Conservation (phyloP, 306 rosid genomes). For the Abrus precatorius region DNA sequence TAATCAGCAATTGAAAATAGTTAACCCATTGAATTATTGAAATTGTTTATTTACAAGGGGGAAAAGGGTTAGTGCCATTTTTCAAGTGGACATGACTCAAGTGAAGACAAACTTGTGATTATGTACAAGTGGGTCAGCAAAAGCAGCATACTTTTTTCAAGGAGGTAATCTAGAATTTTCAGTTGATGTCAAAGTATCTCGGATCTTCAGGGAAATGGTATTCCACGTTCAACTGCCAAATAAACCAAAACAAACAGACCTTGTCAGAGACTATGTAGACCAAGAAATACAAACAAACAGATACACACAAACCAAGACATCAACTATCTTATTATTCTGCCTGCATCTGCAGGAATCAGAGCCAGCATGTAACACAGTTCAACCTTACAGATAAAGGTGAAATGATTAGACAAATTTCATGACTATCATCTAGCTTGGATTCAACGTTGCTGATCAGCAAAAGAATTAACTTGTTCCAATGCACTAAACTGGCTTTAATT, state of each 20-base stretch:
- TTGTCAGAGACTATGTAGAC: conserved; percentile 42
- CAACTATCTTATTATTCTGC: conserved; percentile 25
- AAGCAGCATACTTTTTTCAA: conserved; percentile 39
- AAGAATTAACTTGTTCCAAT: conserved; percentile 7
- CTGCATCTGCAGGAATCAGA: conserved; percentile 3
- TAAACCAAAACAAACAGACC: conserved; percentile 24
- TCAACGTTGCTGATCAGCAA: conserved; percentile 8
- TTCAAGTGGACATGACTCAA: conserved; percentile 34
- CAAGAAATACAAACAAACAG: conserved; percentile 12
- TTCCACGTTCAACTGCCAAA: conserved; percentile 92
- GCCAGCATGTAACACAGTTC: conserved; percentile 33
- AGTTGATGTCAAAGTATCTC: conserved; percentile 85
- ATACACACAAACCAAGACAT: conserved; percentile 35
- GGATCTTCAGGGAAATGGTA: conserved; percentile 98
- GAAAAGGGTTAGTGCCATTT: conserved; percentile 52
- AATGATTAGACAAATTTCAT: conserved; percentile 26
- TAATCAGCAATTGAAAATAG: conserved; percentile 42
- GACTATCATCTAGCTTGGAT: conserved; percentile 6
- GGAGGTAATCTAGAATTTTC: conserved; percentile 52
- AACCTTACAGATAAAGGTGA: conserved; percentile 16
- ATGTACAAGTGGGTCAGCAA: conserved; percentile 54
- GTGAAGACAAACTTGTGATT: conserved; percentile 41
- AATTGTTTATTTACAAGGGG: conserved; percentile 51
- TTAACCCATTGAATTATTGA: conserved; percentile 58
- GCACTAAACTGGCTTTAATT: conserved; percentile 1